phyloP scores from a whole-genome alignment of 2,329 filamentous ascomycete genomes.

The Penicillium hesseltinei region DNA sequence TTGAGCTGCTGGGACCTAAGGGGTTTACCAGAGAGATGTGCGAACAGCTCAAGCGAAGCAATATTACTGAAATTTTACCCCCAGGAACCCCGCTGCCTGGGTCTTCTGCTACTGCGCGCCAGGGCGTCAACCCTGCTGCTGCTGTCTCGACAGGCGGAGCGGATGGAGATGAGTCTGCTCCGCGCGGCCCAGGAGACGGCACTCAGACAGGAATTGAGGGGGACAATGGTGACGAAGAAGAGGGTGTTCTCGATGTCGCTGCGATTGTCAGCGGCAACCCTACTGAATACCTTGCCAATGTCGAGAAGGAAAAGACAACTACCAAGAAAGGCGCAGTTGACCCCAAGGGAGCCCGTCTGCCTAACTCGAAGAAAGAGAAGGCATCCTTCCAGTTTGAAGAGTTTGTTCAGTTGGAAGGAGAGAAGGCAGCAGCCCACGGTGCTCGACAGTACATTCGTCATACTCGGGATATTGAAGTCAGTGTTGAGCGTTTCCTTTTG shows the following conservation, averaged over 20 bases:
- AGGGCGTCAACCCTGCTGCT: constrained; percentile 53
- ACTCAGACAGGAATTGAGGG: constrained; percentile 55
- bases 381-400: constrained; percentile 63
- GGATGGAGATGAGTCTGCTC: constrained; percentile 43
- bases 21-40: constrained; percentile 62
- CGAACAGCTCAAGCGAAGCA: constrained; percentile 63
- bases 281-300: constrained; percentile 60
- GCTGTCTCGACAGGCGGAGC: constrained; percentile 56
- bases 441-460: constrained; percentile 54
- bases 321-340: constrained; percentile 53
- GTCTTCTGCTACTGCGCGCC: constrained; percentile 41
- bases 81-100: constrained; percentile 55
- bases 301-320: constrained; percentile 60
- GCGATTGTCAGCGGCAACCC: constrained; percentile 65
- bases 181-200: constrained; percentile 54
- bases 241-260: constrained; percentile 63
- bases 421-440: constrained; percentile 50
- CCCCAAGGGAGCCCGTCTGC: constrained; percentile 52
- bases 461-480: constrained; percentile 59
- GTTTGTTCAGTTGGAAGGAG: constrained; percentile 53
- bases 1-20: constrained; percentile 61
- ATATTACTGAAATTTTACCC: constrained; percentile 61
- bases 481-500: constrained; percentile 60
- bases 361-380: constrained; percentile 59
- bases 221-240: constrained; percentile 53